These are phyloP conservation scores for Ophiostoma angusticollis DNA, from an alignment of 2,329 filamentous ascomycete species.

Conservation along the genomic window DNA sequence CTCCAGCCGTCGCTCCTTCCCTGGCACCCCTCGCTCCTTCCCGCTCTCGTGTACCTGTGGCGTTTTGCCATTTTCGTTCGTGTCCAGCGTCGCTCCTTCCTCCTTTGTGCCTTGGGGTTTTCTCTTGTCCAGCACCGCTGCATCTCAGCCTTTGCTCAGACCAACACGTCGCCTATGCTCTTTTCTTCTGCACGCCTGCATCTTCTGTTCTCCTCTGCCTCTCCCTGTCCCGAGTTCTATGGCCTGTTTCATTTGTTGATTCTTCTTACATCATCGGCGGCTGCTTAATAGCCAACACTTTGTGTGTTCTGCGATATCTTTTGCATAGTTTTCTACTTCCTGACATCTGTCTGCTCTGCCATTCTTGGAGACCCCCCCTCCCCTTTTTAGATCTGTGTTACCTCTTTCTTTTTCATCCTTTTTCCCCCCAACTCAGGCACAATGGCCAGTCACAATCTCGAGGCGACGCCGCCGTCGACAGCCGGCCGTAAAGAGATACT, in stretches of 20 bases:
- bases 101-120: neutral
- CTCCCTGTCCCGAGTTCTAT: too few relatives aligned
- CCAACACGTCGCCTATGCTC: neutral
- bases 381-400: neutral
- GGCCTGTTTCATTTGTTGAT: too few relatives aligned
- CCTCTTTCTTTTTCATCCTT: neutral
- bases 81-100: slow-evolving; percentile 7
- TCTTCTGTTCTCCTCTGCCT: neutral
- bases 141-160: neutral
- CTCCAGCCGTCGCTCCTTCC: too few relatives aligned
- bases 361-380: neutral
- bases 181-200: neutral
- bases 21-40: too few relatives aligned
- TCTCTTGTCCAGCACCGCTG: neutral
- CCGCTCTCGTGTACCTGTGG: too few relatives aligned
- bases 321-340: too few relatives aligned
- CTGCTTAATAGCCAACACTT: too few relatives aligned
- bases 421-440: neutral
- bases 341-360: too few relatives aligned
- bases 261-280: too few relatives aligned
- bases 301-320: too few relatives aligned
- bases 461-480: slow-evolving; percentile 2
- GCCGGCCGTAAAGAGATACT: slow-evolving; percentile 16
- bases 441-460: neutral
- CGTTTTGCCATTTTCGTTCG: too few relatives aligned